A percentile compares a stretch with the other conserved stretches of the same genome.
These are phyloP conservation scores for Neurospora sp. DNA, from an alignment of 495 filamentous ascomycete genomes.

Conservation along the genomic window DNA sequence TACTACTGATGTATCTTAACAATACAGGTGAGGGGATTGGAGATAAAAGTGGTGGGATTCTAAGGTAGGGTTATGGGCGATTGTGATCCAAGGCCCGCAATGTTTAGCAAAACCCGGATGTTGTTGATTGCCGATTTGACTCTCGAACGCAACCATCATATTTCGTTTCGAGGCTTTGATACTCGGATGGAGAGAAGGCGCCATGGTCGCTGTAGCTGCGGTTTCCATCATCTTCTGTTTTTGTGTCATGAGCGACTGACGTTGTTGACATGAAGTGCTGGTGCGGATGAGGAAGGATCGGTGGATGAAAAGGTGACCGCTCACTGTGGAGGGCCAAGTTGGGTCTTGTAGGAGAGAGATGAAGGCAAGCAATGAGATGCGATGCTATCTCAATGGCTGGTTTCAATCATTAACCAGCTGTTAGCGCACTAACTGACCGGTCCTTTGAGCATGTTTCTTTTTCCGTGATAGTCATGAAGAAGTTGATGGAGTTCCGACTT, in stretches of 20 bases:
- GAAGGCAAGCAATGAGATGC: no score
- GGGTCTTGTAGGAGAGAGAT: no score
- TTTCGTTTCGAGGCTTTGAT: not conserved
- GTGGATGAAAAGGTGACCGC: not conserved
- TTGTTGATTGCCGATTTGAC: not conserved
- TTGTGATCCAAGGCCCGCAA: not conserved
- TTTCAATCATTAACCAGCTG: no score
- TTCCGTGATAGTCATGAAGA: no score
- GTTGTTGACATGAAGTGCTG: not conserved
- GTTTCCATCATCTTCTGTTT: not conserved
- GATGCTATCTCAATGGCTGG: no score
- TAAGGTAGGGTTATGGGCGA: not conserved
- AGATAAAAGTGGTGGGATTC: not conserved
- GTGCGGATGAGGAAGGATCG: not conserved
- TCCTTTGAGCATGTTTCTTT: no score
- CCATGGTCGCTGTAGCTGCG: not conserved
- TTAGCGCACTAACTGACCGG: no score
- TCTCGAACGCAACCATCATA: not conserved
- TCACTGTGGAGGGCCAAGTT: no score
- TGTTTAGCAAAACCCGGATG: not conserved
- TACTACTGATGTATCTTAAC: not conserved
- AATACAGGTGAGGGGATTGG: not conserved
- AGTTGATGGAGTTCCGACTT: no score
- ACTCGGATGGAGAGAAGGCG: not conserved
- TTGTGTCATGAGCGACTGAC: not conserved